Conservation (phyloP, 768 basidiomycete species). For the Kwoniella sp. region DNA sequence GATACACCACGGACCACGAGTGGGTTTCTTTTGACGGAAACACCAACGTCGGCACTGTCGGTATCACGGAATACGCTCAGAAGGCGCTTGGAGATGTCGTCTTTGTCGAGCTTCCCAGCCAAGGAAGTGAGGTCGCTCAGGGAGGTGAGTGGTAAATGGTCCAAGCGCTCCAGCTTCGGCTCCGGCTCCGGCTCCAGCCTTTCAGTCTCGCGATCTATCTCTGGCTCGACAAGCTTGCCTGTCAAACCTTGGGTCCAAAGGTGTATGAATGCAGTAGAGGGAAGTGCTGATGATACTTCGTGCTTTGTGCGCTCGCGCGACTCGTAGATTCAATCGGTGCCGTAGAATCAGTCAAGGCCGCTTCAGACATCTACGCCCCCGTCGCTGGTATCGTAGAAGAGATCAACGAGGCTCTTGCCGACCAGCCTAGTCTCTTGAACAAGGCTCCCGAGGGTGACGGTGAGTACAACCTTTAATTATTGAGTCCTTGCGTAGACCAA, state of each 20-base stretch:
- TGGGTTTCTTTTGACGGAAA: constrained; percentile 74
- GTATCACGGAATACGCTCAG: constrained; percentile 91
- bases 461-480: constrained; percentile 55
- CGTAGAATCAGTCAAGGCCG: constrained; percentile 95
- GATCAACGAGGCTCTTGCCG: constrained; percentile 72
- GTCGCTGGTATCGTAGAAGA: constrained; percentile 79
- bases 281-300: neutral
- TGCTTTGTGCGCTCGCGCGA: too few species aligned
- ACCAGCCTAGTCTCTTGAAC: constrained; percentile 79
- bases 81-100: constrained; percentile 91
- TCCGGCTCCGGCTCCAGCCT: too few species aligned
- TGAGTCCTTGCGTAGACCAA: neutral
- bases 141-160: constrained; percentile 56
- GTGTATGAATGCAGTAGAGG: too few species aligned
- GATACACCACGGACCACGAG: constrained; percentile 87
- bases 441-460: constrained; percentile 82
- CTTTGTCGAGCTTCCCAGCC: constrained; percentile 82
- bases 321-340: constrained; percentile 77
- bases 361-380: constrained; percentile 94
- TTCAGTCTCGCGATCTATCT: too few species aligned
- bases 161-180: too few species aligned
- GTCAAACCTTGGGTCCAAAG: too few species aligned
- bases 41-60: constrained; percentile 75
- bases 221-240: too few species aligned
- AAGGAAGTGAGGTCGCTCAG: constrained; percentile 41